A percentile compares a stretch with the other conserved stretches of the same genome.
Conservation (phyloP, 257 asterid genomes). For the Solanum rostratum region DNA sequence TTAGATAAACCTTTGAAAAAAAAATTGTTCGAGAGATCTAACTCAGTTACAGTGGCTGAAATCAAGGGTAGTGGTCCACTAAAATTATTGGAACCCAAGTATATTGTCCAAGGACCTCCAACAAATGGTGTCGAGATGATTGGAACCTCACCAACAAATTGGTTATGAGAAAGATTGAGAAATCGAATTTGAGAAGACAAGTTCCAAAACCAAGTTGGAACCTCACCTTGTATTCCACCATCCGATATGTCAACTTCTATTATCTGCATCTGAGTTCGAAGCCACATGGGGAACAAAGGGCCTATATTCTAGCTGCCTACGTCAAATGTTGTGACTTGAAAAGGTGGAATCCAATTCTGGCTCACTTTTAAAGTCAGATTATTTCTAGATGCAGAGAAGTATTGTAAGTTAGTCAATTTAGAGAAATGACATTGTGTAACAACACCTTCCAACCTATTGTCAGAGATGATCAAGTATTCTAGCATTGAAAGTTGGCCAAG, state of each 20-base stretch:
- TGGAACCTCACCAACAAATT: background rate
- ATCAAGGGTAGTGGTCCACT: conserved; percentile 13
- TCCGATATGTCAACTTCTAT: background rate
- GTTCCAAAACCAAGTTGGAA: conserved; percentile 1
- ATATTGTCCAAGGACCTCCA: background rate
- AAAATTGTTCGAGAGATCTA: conserved; percentile 21
- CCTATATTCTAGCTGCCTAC: background rate
- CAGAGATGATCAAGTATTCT: background rate
- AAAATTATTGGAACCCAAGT: conserved; percentile 14
- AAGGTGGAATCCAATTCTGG: background rate
- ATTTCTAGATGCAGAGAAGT: background rate
- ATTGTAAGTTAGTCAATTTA: conserved; percentile 1
- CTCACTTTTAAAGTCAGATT: conserved; percentile 6
- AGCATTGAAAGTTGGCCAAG: no score
- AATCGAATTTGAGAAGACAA: background rate
- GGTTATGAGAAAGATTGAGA: background rate
- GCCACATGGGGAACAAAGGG: background rate
- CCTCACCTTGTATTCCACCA: background rate
- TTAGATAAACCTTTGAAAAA: background rate
- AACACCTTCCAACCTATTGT: conserved; percentile 18
- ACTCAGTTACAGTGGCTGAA: background rate
- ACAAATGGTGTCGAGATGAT: background rate
- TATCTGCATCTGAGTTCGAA: background rate
- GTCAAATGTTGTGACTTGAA: background rate
- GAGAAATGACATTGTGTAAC: conserved; percentile 16